Conservation (phyloP, 805 yeast genomes). For the Metschnikowia cerradonensis region DNA sequence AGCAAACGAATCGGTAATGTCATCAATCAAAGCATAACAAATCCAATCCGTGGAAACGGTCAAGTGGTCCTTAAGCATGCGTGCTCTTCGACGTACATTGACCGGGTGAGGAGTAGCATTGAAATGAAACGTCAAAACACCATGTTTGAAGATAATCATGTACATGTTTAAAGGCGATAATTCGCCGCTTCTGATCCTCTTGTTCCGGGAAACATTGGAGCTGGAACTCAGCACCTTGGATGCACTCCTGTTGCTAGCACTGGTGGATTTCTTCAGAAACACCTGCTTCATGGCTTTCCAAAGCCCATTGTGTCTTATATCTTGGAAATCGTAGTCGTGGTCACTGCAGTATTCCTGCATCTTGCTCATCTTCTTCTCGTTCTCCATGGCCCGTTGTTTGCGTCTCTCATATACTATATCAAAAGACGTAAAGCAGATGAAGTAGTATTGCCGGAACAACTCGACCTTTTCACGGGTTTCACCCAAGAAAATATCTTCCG, state of each 20-base stretch:
- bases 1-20: conserved; percentile 94
- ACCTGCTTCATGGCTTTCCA: conserved; percentile 6
- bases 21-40: conserved; percentile 93
- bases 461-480: conserved; percentile 96
- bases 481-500: conserved; percentile 90
- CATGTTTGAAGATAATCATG: conserved; percentile 85
- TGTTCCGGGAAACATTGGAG: conserved; percentile 21
- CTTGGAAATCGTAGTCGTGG: conserved; percentile 2
- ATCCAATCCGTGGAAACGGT: conserved; percentile 95
- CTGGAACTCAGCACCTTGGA: conserved; percentile 10
- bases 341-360: conserved; percentile 28
- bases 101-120: conserved; percentile 95
- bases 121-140: conserved; percentile 90
- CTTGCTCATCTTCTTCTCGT: conserved; percentile 36
- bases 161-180: conserved; percentile 89
- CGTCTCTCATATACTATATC: conserved; percentile 70
- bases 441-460: conserved; percentile 82
- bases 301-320: conserved; percentile 3
- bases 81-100: conserved; percentile 89
- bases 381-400: conserved; percentile 46
- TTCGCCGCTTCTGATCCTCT: conserved; percentile 47
- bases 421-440: conserved; percentile 71
- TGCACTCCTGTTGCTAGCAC: conserved; percentile 4
- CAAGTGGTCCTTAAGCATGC: conserved; percentile 80
- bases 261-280: conserved; percentile 8